Evolutionary conservation across 176 grass and related monocot genomes (phyloP).

Genomic region (Poa annua): DNA sequence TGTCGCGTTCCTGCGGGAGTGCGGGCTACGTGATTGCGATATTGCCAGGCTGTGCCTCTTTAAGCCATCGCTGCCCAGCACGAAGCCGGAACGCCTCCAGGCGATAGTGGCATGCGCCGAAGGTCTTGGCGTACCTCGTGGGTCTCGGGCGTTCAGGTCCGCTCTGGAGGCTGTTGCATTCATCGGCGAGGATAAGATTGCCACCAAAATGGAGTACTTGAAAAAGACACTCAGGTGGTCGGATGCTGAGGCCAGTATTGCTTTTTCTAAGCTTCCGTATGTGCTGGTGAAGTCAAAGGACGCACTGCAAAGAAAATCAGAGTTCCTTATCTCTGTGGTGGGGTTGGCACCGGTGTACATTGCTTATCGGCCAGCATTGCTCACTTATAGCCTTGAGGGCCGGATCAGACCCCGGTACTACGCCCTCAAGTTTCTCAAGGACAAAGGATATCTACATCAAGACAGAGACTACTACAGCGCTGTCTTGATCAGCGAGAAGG

Average conservation of each 20-base stretch:
- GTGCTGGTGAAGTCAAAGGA: background rate
- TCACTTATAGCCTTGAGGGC: background rate
- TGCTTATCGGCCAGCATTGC: background rate
- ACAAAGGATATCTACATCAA: background rate
- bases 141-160: background rate
- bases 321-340: background rate
- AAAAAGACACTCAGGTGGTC: background rate
- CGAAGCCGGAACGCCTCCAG: background rate
- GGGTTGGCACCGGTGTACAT: background rate
- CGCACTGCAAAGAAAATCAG: background rate
- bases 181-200: background rate
- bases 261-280: accelerated
- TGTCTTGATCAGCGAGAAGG: background rate
- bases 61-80: background rate
- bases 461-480: background rate
- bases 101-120: background rate
- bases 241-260: background rate
- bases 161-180: background rate
- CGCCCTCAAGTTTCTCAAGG: background rate
- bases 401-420: background rate
- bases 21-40: background rate
- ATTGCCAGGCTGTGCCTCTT: background rate
- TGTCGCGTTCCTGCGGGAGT: background rate
- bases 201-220: background rate
- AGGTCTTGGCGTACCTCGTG: background rate